These are phyloP conservation scores for Hyphopichia burtonii DNA, from an alignment of 1,139 yeast species.

Conservation along the genomic window DNA sequence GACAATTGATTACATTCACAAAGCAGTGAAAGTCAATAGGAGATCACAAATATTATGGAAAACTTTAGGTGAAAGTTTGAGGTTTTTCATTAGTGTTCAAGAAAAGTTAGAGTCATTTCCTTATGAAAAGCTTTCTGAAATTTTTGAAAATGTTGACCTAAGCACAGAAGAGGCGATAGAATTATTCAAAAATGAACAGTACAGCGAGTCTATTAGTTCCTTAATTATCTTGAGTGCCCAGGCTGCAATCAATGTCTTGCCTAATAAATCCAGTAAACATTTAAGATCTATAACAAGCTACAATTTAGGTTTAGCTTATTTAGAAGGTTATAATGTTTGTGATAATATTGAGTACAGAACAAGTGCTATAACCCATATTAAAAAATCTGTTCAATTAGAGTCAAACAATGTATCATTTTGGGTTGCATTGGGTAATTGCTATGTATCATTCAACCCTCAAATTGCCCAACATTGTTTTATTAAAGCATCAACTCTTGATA, in stretches of 20 bases:
- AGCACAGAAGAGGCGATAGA: conserved; percentile 8
- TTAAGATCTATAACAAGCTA: conserved; percentile 60
- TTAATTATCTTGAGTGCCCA: conserved; percentile 29
- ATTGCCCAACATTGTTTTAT: conserved; percentile 93
- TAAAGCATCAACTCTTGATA: conserved; percentile 70
- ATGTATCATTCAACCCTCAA: conserved; percentile 56
- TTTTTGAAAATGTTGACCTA: conserved; percentile 24
- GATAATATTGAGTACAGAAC: conserved; percentile 29
- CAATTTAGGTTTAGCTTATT: conserved; percentile 69
- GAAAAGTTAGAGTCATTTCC: conserved; percentile 45
- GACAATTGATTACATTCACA: conserved; percentile 51
- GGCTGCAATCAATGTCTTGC: conserved; percentile 27
- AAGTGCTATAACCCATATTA: conserved; percentile 55
- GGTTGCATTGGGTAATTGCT: conserved; percentile 78
- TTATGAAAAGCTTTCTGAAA: conserved; percentile 30
- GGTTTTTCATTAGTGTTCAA: conserved; percentile 45
- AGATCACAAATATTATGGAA: conserved; percentile 56
- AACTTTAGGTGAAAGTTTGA: conserved; percentile 48
- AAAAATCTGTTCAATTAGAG: conserved; percentile 70
- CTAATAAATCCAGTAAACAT: conserved; percentile 42
- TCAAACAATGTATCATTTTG: conserved; percentile 70
- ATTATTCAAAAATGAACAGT: conserved; percentile 13
- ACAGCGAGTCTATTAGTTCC: conserved; percentile 18
- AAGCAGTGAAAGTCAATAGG: conserved; percentile 35
- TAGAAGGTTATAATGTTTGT: conserved; percentile 45